Evolutionary conservation across 495 filamentous ascomycete genomes (phyloP).

Genomic region (Aspergillus mulundensis): DNA sequence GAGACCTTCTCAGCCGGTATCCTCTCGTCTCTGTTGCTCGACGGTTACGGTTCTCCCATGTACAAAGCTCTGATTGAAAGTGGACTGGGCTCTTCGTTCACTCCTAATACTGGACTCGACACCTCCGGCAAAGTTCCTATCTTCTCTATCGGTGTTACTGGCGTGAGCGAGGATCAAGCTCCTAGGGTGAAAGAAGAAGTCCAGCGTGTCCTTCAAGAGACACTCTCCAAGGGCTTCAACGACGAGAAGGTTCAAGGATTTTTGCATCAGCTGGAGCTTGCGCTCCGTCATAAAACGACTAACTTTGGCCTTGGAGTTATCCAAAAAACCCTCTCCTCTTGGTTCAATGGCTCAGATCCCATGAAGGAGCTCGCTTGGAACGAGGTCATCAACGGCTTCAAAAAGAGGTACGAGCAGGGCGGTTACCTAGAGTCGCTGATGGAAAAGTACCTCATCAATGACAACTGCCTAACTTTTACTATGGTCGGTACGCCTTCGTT

Average conservation of each 20-base stretch:
- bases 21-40: conserved; percentile 74
- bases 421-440: conserved; percentile 80
- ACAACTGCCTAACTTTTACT: conserved; percentile 83
- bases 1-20: conserved; percentile 84
- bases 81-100: conserved; percentile 87
- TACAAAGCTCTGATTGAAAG: conserved; percentile 89
- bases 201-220: conserved; percentile 60
- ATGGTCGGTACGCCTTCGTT: conserved; percentile 83
- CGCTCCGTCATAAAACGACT: conserved; percentile 89
- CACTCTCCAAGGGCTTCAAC: conserved; percentile 73
- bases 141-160: conserved; percentile 86
- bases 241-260: conserved; percentile 86
- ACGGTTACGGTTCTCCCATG: conserved; percentile 92
- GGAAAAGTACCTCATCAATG: conserved; percentile 85
- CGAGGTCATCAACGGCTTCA: conserved; percentile 76
- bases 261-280: conserved; percentile 86
- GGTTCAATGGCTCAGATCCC: conserved; percentile 94
- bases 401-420: conserved; percentile 62
- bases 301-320: conserved; percentile 90
- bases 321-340: conserved; percentile 78
- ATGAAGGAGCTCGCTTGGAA: conserved; percentile 89
- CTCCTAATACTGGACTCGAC: conserved; percentile 89
- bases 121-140: conserved; percentile 68
- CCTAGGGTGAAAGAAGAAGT: conserved; percentile 70
- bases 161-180: conserved; percentile 74